Conservation (phyloP, 352 stramenopile species). For the Pythium vanterpoolii region DNA sequence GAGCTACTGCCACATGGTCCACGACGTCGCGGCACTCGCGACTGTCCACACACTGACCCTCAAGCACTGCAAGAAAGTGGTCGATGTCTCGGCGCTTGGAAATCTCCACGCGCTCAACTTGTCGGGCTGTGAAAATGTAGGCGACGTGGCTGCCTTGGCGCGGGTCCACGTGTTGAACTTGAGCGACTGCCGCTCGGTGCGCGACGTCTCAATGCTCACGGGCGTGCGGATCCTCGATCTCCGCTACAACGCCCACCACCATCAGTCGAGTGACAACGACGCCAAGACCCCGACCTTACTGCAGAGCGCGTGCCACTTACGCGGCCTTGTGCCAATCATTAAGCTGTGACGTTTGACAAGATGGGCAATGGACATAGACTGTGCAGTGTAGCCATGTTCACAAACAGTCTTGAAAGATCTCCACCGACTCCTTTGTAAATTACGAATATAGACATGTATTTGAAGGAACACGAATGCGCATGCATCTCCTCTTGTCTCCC, state of each 20-base stretch:
- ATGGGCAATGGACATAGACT: background rate
- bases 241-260: constrained; percentile 41
- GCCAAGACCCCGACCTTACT: constrained; percentile 26
- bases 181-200: constrained; percentile 50
- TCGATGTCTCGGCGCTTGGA: constrained; percentile 45
- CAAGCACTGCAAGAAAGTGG: constrained; percentile 48
- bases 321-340: constrained; percentile 28
- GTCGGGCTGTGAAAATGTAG: constrained; percentile 44
- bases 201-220: constrained; percentile 50
- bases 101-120: constrained; percentile 54
- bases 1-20: constrained; percentile 56
- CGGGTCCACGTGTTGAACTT: constrained; percentile 59
- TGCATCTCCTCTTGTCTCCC: background rate
- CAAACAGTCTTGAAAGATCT: constrained; percentile 8
- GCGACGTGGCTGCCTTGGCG: constrained; percentile 41
- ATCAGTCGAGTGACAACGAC: background rate
- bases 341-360: constrained; percentile 16
- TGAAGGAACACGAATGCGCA: constrained; percentile 24
- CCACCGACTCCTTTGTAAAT: constrained; percentile 12
- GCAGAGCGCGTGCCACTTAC: constrained; percentile 21
- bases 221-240: constrained; percentile 57
- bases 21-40: constrained; percentile 43
- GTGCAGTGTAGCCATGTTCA: constrained; percentile 23
- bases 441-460: constrained; percentile 18
- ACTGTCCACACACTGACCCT: constrained; percentile 57